Percentiles rank a stretch among this genome's conserved stretches.
Evolutionary conservation across 768 basidiomycete species (phyloP).

Genomic region (Termitomyces sp.): DNA sequence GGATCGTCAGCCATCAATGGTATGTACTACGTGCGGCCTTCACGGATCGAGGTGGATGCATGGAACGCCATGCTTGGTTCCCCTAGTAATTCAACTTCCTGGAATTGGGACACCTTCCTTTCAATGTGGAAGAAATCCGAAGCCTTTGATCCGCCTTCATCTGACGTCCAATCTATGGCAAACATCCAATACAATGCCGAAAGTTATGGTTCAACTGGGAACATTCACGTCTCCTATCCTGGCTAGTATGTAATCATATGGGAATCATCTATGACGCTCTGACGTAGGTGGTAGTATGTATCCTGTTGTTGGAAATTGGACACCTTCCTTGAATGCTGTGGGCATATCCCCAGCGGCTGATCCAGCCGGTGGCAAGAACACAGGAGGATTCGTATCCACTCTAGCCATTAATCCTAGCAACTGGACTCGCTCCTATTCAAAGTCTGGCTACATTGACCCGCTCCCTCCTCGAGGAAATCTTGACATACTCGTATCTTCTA

Average conservation of each 20-base stretch:
- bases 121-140: constrained; percentile 43
- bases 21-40: constrained; percentile 57
- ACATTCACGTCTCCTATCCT: constrained; percentile 23
- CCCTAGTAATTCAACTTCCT: constrained; percentile 23
- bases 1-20: constrained; percentile 69
- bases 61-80: constrained; percentile 33
- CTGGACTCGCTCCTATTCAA: constrained; percentile 58
- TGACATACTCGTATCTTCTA: constrained; percentile 53
- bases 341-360: constrained; percentile 36
- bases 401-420: constrained; percentile 56
- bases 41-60: constrained; percentile 38
- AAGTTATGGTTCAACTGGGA: constrained; percentile 44
- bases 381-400: constrained; percentile 50
- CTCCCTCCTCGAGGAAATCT: constrained; percentile 59
- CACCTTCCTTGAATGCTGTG: constrained; percentile 35
- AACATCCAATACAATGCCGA: constrained; percentile 35
- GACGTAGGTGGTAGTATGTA: constrained; percentile 32
- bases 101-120: constrained; percentile 39
- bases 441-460: constrained; percentile 53
- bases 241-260: constrained; percentile 11
- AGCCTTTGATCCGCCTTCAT: constrained; percentile 42
- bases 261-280: constrained; percentile 30
- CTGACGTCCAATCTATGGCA: constrained; percentile 27
- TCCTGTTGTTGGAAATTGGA: constrained; percentile 52
- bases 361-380: constrained; percentile 41